Evolutionary conservation across 2,329 filamentous ascomycete species (phyloP), one percentile per base, ranked within the genome.

Genomic region (Venturiaceae sp.): DNA sequence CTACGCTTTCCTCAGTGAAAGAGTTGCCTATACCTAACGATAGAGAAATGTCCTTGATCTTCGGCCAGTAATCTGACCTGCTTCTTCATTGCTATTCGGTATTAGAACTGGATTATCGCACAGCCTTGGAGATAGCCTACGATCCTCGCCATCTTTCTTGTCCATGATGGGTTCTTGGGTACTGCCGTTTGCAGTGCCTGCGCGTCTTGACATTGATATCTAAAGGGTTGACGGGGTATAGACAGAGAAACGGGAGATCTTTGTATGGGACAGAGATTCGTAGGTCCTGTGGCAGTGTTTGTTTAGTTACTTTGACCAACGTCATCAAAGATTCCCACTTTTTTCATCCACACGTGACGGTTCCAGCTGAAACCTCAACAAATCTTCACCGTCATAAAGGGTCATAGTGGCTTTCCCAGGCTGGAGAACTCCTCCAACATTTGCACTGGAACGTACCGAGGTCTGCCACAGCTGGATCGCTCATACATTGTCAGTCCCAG

Each of bases 41-140:
- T 72, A 44, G 77, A 79, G 73, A 92, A 92, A 76, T 92, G 88
- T 39, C 87, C 86, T 7, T 81, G 81, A 62, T 90, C 81, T 63
- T 83, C 78, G 58, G 83, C 83, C 46, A 92, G 80, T 47, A 92
- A 81, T 64, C 82, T 80, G 69, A 86, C 88, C 74, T 92, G 88
- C 77, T 90, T 92, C 72, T 91, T 85, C 64, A 83, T 76, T 54
- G 78, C 84, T 88, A 13, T 14, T 16, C 8, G 14, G 14, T 6
- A 44, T 56, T 44, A 54, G 37, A 6, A n/a, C 21, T 26, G 1
- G n/a, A n/a, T 7, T 19, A 33, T 19, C 7, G 14, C 1, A n/a
- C 32, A 23, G 30, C 14, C 8, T 6, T 14, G 14, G 14, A n/a
- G 16, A 54, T 16, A 23, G 16, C 52, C 3, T 19, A 54, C 52